Percentiles rank a stretch among this genome's conserved stretches.
phyloP scores from a whole-genome alignment of 345 rosid genomes.

The Eucalyptus cloeziana region DNA sequence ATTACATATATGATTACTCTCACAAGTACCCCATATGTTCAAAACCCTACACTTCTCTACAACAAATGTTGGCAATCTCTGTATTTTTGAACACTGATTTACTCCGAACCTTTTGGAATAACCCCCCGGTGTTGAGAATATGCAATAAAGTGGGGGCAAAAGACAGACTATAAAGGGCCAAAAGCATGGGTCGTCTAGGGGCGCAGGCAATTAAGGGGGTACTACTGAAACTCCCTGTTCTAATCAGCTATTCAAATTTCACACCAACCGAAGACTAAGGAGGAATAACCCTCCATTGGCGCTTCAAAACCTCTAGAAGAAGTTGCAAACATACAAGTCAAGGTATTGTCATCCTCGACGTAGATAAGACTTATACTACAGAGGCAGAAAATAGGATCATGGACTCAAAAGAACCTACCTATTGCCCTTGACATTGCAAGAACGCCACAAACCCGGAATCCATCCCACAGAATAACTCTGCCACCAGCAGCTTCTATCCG shows the following conservation, averaged over 20 bases:
- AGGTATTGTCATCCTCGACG: background rate
- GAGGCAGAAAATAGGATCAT: background rate
- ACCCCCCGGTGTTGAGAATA: too few species aligned
- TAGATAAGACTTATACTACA: background rate
- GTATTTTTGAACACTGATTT: background rate
- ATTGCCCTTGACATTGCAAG: constrained; percentile 94
- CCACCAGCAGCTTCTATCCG: constrained; percentile 84
- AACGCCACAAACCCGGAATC: constrained; percentile 64
- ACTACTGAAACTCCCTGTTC: background rate
- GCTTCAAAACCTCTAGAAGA: background rate
- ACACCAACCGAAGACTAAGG: background rate
- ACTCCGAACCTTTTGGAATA: background rate
- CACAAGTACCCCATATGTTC: background rate
- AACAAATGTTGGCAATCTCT: background rate
- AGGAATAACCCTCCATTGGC: background rate
- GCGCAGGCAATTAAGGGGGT: background rate
- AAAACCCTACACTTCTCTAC: background rate
- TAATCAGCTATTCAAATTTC: background rate
- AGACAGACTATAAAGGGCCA: background rate
- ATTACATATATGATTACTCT: background rate
- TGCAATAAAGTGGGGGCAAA: background rate
- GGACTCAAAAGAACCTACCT: constrained; percentile 13
- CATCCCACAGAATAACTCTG: constrained; percentile 71
- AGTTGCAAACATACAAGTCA: background rate
- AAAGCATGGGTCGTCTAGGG: background rate